Evolutionary conservation across 108 stramenopile species (phyloP).

Genomic region (Skeletonema costatum): DNA sequence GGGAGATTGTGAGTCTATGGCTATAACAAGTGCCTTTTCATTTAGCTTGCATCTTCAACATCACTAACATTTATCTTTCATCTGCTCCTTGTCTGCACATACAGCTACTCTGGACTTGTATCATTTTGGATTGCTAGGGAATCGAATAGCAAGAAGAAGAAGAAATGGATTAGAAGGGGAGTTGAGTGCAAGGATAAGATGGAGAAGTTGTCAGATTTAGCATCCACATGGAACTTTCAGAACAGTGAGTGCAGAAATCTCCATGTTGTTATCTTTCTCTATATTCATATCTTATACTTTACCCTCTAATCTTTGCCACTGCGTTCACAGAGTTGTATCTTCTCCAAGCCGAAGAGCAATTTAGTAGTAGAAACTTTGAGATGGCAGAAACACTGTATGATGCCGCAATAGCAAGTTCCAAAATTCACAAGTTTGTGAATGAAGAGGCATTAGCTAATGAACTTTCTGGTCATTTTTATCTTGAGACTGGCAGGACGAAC

Average conservation of each 20-base stretch:
- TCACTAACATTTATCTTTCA: neutral
- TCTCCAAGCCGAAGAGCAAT: neutral
- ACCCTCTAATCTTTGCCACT: neutral
- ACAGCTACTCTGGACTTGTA: neutral
- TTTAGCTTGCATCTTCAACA: neutral
- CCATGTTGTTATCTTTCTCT: neutral
- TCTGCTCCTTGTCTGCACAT: neutral
- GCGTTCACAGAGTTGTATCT: neutral
- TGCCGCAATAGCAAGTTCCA: slow-evolving; percentile 5
- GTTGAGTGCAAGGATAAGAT: neutral
- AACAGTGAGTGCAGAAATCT: too few relatives aligned
- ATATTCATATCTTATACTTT: neutral
- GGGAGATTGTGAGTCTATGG: neutral
- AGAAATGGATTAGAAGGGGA: neutral
- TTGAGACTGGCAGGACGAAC: neutral
- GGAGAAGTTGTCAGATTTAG: neutral
- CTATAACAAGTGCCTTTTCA: neutral
- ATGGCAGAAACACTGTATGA: slow-evolving; percentile 4
- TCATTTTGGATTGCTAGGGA: neutral
- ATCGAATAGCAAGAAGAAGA: neutral
- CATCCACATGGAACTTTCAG: neutral
- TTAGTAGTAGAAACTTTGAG: neutral
- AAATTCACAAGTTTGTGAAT: slow-evolving; percentile 6
- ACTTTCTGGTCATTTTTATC: slow-evolving; percentile 17
- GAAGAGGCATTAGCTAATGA: slow-evolving; percentile 21